phyloP scores from a whole-genome alignment of 2,329 filamentous ascomycete genomes.

The Malbranchea zuffiana region DNA sequence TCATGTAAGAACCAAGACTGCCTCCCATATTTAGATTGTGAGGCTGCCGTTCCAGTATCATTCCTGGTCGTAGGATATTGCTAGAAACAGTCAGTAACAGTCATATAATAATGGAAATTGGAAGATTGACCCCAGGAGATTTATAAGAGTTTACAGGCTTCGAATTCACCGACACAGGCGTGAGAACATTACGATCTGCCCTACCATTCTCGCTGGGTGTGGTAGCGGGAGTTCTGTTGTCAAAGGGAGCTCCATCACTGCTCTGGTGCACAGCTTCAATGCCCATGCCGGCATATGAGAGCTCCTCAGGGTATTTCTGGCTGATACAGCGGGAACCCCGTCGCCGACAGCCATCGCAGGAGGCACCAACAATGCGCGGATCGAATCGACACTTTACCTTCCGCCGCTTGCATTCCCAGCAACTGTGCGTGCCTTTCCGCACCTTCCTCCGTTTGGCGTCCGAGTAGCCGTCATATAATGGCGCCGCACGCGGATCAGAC shows the following conservation, averaged over 20 bases:
- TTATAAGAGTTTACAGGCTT: conserved; percentile 3
- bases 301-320: conserved; percentile 40
- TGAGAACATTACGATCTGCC: conserved; percentile 2
- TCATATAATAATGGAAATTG: conserved; percentile 2
- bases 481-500: too few species aligned
- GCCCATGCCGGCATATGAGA: background rate
- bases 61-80: conserved; percentile 1
- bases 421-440: conserved; percentile 29
- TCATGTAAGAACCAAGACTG: conserved; percentile 6
- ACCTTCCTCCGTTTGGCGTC: conserved; percentile 19
- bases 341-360: conserved; percentile 23
- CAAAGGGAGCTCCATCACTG: background rate
- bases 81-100: conserved; percentile 5
- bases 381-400: conserved; percentile 27
- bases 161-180: conserved; percentile 2
- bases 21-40: conserved; percentile 3
- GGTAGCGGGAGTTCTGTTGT: background rate
- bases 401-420: conserved; percentile 24
- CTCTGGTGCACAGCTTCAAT: too few species aligned
- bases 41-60: conserved; percentile 1
- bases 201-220: background rate
- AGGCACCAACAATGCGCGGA: conserved; percentile 12
- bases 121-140: conserved; percentile 5
- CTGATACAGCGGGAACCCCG: conserved; percentile 30
- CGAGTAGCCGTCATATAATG: too few species aligned